Evolutionary conservation across 2,329 filamentous ascomycete species (phyloP), one percentile per base, ranked within the genome.

Genomic region (Trematosphaeria pertusa): DNA sequence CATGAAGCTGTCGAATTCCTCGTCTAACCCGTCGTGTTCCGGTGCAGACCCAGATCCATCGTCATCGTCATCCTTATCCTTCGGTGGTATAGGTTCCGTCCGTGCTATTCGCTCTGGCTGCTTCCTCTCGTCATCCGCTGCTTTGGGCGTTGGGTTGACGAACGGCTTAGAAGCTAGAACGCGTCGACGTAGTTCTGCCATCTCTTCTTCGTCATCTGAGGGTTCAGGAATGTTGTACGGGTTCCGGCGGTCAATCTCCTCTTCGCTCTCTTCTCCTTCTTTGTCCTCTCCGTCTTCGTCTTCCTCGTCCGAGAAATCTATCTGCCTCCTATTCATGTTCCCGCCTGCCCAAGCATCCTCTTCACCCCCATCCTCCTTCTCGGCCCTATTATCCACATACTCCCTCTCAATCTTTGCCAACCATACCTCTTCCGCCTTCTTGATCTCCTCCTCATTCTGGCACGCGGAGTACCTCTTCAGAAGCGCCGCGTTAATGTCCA

Each of bases 151-250:
- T 24, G 80, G 74, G 56, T 89, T 89, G 32, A 87, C 77, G 64
- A 99, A 99, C 0, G 91, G 85, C 67, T 93, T 97, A 5, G 93
- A 96, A 5, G 87, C 88, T 2, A 99, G 81, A n/a, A 97, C 91
- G 60, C 90, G 89, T 43, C 88, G 85, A 37, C 94, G 84, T 41
- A 99, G 87, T 64, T 96, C 92, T 26, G 90, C 92, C 92, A 97
- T 97, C 66, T 91, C 87, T 41, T 89, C 88, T 61, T 95, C 91
- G 46, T 96, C 87, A 46, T 89, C 89, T 22, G 83, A 85, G 4
- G 72, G 71, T 44, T 91, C 88, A 8, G 91, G 91, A 35, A 96
- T 82, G 43, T 84, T 87, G 61, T 87, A 92, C 0, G 86, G 86
- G 59, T 94, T 89, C 57, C 79, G 72, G 17, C 81, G 73, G 19